Percentiles rank a stretch among this genome's conserved stretches.
Evolutionary conservation across 1,139 yeast genomes (phyloP).

Genomic region (Kluyveromyces sp.): DNA sequence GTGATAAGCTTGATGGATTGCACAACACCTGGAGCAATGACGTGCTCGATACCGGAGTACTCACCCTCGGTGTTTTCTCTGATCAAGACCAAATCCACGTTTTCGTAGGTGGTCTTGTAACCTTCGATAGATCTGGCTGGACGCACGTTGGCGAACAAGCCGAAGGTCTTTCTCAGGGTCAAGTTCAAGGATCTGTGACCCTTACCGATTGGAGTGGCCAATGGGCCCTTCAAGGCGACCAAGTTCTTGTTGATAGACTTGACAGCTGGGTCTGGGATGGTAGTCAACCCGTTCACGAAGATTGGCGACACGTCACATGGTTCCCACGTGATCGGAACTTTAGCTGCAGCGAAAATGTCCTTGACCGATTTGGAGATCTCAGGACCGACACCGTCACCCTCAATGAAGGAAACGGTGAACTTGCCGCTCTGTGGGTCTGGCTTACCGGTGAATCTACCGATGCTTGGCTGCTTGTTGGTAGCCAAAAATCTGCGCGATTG

Average conservation of each 20-base stretch:
- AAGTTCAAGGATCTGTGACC: conserved; percentile 97
- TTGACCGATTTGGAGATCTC: conserved; percentile 93
- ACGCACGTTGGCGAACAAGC: conserved; percentile 93
- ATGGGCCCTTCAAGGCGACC: conserved; percentile 95
- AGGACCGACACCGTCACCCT: conserved; percentile 97
- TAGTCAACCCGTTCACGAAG: conserved; percentile 85
- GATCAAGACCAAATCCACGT: conserved; percentile 90
- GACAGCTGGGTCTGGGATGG: conserved; percentile 88
- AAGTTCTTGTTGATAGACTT: conserved; percentile 86
- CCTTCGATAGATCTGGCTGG: conserved; percentile 94
- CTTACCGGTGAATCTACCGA: conserved; percentile 29
- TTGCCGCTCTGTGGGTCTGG: conserved; percentile 48
- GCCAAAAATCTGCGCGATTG: conserved; percentile 22
- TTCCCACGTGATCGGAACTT: conserved; percentile 96
- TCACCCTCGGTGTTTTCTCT: conserved; percentile 99
- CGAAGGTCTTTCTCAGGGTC: conserved; percentile 95
- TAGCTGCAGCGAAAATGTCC: conserved; percentile 84
- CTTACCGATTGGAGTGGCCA: conserved; percentile 97
- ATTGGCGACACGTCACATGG: conserved; percentile 93
- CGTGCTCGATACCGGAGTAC: conserved; percentile 98
- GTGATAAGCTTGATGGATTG: conserved; percentile 97
- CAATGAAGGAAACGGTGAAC: conserved; percentile 90
- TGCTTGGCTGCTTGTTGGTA: conserved; percentile 24
- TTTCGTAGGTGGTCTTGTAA: conserved; percentile 87
- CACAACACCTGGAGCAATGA: conserved; percentile 96